phyloP scores from a whole-genome alignment of 1,284 basidiomycete genomes.

The Mixia osmundae region DNA sequence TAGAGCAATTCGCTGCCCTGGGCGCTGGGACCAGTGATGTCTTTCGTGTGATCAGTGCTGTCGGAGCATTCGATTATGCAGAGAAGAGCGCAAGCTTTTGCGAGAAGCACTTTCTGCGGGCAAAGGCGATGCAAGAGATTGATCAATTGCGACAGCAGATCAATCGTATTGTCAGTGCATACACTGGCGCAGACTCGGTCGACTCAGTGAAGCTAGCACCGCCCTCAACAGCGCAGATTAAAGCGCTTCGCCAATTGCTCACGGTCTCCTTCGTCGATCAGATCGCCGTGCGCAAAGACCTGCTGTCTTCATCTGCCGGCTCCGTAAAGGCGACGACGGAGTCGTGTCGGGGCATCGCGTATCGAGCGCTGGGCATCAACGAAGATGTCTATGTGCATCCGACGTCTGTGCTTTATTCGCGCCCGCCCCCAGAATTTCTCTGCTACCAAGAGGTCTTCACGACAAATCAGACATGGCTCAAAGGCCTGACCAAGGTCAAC shows the following conservation, averaged over 20 bases:
- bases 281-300: constrained; percentile 73
- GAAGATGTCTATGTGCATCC: constrained; percentile 89
- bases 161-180: constrained; percentile 47
- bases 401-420: constrained; percentile 48
- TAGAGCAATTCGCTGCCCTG: constrained; percentile 48
- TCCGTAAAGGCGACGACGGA: constrained; percentile 41
- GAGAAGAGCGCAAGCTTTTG: constrained; percentile 62
- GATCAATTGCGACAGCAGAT: constrained; percentile 88
- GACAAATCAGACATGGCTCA: constrained; percentile 52
- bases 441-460: constrained; percentile 61
- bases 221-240: constrained; percentile 44
- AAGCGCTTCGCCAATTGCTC: constrained; percentile 69
- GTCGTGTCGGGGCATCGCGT: constrained; percentile 56
- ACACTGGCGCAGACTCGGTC: constrained; percentile 32
- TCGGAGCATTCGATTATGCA: constrained; percentile 87
- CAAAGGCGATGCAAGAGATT: constrained; percentile 97
- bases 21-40: constrained; percentile 71
- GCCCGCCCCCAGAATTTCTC: constrained; percentile 60
- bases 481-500: constrained; percentile 38
- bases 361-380: constrained; percentile 52
- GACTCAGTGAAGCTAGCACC: constrained; percentile 40
- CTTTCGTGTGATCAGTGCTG: constrained; percentile 66
- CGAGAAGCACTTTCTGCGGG: constrained; percentile 65
- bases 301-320: constrained; percentile 29
- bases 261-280: constrained; percentile 87